A percentile compares a stretch with the other conserved stretches of the same genome.
Conservation (phyloP, 2,329 filamentous ascomycete genomes). For the Phialophora verrucosa region DNA sequence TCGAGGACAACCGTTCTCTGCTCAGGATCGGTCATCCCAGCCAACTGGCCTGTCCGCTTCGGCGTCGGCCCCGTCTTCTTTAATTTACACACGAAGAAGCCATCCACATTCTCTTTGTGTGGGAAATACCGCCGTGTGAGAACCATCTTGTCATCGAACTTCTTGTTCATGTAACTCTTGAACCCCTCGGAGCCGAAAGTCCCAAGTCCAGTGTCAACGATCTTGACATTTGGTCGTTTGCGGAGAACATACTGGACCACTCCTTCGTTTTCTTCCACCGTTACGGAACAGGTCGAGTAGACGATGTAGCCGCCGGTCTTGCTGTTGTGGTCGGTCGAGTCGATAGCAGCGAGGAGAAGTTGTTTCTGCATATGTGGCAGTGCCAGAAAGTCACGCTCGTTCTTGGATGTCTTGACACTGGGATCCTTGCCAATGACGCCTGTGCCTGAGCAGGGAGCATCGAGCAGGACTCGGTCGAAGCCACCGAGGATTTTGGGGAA, state of each 20-base stretch:
- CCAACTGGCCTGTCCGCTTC: conserved; percentile 26
- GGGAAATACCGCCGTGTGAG: conserved; percentile 87
- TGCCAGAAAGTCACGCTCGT: conserved; percentile 89
- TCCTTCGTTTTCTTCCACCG: conserved; percentile 89
- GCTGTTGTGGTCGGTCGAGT: conserved; percentile 87
- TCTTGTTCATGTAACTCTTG: conserved; percentile 86
- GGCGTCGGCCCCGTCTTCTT: conserved; percentile 86
- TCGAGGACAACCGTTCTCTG: conserved; percentile 36
- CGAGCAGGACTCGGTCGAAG: conserved; percentile 91
- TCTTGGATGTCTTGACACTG: conserved; percentile 98
- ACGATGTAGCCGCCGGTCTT: conserved; percentile 95
- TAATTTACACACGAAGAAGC: conserved; percentile 98
- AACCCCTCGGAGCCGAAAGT: conserved; percentile 93
- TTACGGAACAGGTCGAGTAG: conserved; percentile 95
- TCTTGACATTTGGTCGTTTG: conserved; percentile 89
- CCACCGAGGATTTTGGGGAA: conserved; percentile 95
- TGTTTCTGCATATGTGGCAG: conserved; percentile 96
- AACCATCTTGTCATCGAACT: conserved; percentile 83
- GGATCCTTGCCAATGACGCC: conserved; percentile 98
- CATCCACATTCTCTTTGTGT: conserved; percentile 92
- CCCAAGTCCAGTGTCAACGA: conserved; percentile 84
- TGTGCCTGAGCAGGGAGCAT: conserved; percentile 94
- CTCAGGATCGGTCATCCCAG: conserved; percentile 40
- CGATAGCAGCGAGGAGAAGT: conserved; percentile 87
- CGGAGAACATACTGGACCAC: conserved; percentile 92